Base-by-base conservation (phyloP, 106 monocot genomes). In the Acorus calamus region DNA sequence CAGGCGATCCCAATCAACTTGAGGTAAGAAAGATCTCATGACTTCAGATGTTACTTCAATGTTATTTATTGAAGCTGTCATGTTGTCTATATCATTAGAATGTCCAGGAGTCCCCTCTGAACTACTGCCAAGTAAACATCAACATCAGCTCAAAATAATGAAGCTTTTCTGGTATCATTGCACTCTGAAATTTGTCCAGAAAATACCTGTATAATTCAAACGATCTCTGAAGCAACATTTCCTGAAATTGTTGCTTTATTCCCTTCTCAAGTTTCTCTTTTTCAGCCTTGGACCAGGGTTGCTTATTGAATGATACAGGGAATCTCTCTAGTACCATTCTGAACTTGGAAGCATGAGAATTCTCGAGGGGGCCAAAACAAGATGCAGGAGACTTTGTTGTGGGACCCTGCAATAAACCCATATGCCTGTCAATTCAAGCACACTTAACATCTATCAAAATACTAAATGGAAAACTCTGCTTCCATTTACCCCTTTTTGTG, bases 201-300 rank as follows among this genome's bases (percentile, higher is more conserved):
- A 28, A 28, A 49, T 75, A 87, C 93, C 76, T 89, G 47, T 68
- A 76, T 55, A 55, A 14, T 47, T 84, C 79, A 64, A 94, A 81
- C 6, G 81, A 76, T 43, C 67, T 80, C 68, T 81, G 60, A 71
- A 94, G 42, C 46, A 86, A 49, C 77, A 73, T 73, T 66, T 94
- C 86, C 77, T 86, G 86, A 69, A 78, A 94, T 70, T 94, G 93
- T 74, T 94, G 93, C 74, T 81, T 89, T 65, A 94, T 57, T 65
- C 93, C 93, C 63, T 81, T 84, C 6, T 60, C 71, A 68, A 94
- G 86, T 48, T 84, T 86, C 51, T 83, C 83, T 52, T 66, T 84
- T 53, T 94, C 93, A 49, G 28, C 56, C 47, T 72, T 64, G 58
- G 76, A 81, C 93, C 93, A 94, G 46, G 14, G 50, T 52, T 52